phyloP scores from a whole-genome alignment of 306 rosid species.

The Trifolium pratense region DNA sequence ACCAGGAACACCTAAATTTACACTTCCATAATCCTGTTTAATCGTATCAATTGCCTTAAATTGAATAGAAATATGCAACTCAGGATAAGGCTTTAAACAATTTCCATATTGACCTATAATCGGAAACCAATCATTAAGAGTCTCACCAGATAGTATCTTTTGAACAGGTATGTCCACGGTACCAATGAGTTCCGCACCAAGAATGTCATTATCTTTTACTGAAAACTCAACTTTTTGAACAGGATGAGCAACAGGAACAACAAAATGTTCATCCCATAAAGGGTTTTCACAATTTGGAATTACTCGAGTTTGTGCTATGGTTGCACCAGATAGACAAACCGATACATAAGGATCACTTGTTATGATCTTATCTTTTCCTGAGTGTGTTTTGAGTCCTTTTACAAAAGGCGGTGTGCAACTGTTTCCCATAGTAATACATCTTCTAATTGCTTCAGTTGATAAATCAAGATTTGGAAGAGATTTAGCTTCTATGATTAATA shows the following conservation, averaged over 20 bases:
- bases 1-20: conserved; percentile 53
- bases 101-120: conserved; percentile 52
- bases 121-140: conserved; percentile 69
- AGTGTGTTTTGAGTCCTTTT: conserved; percentile 43
- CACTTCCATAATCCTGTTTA: conserved; percentile 28
- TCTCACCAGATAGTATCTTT: conserved; percentile 50
- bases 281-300: conserved; percentile 68
- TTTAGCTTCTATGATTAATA: conserved; percentile 71
- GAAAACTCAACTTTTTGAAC: conserved; percentile 56
- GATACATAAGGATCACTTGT: conserved; percentile 89
- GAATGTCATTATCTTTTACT: conserved; percentile 75
- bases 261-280: conserved; percentile 68
- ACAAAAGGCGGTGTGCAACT: conserved; percentile 52
- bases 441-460: conserved; percentile 60
- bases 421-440: conserved; percentile 60
- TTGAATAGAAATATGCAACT: conserved; percentile 64
- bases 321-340: conserved; percentile 66
- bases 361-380: conserved; percentile 52
- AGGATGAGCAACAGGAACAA: conserved; percentile 75
- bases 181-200: conserved; percentile 77
- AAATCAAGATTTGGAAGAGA: conserved; percentile 79
- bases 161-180: conserved; percentile 61
- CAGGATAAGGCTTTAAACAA: conserved; percentile 62
- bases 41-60: conserved; percentile 46
- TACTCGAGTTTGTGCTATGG: conserved; percentile 71